Conservation (phyloP, 148 eudicot genomes). For the Spergularia bocconei region DNA sequence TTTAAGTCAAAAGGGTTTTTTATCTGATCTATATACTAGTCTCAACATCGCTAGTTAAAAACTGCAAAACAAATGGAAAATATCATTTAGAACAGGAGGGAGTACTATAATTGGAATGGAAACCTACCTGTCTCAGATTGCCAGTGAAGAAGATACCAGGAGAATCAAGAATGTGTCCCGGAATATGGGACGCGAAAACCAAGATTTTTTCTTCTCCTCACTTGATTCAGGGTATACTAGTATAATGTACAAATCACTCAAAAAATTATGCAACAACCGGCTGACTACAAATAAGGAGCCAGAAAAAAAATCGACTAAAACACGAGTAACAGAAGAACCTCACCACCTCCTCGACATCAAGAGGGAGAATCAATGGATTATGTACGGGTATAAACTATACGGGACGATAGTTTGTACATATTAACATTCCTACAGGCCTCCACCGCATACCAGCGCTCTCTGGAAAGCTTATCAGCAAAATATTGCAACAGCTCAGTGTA, state of each 20-base stretch:
- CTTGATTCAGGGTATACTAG: background rate
- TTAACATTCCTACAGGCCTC: background rate
- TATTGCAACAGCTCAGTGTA: background rate
- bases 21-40: too few relatives aligned
- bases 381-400: constrained; percentile 11
- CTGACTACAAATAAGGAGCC: background rate
- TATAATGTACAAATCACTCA: too few relatives aligned
- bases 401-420: background rate
- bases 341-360: background rate
- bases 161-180: too few relatives aligned
- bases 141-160: too few relatives aligned
- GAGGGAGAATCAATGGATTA: constrained; percentile 2
- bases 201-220: background rate
- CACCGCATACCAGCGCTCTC: background rate
- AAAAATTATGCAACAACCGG: background rate
- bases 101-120: too few relatives aligned
- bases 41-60: too few relatives aligned
- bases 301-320: background rate
- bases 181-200: too few relatives aligned
- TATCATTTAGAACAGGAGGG: too few relatives aligned
- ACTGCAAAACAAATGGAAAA: too few relatives aligned
- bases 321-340: background rate
- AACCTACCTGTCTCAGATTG: too few relatives aligned
- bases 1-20: too few relatives aligned
- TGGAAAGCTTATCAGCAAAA: background rate